These are phyloP conservation scores for Conringia planisiliqua DNA, from an alignment of 345 rosid genomes.

Conservation along the genomic window DNA sequence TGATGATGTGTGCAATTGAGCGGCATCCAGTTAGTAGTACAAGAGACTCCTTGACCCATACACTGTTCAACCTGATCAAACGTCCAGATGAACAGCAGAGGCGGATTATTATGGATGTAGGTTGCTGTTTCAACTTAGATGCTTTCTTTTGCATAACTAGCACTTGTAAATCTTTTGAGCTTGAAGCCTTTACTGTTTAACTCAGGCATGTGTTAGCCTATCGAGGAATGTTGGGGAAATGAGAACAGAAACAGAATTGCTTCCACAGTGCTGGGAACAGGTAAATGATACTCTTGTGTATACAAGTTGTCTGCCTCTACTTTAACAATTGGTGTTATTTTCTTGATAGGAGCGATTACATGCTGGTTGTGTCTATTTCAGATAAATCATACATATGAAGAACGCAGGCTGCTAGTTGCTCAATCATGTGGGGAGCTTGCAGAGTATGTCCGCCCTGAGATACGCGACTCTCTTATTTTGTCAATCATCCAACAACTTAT, in stretches of 20 bases:
- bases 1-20: slow-evolving; percentile 99
- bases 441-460: slow-evolving; percentile 87
- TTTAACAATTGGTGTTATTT: background rate
- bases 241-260: slow-evolving; percentile 97
- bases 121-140: slow-evolving; percentile 34
- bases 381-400: slow-evolving; percentile 96
- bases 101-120: slow-evolving; percentile 90
- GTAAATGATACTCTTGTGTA: slow-evolving; percentile 45
- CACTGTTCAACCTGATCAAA: slow-evolving; percentile 87
- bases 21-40: slow-evolving; percentile 79
- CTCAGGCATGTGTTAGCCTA: slow-evolving; percentile 91
- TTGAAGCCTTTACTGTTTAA: slow-evolving; percentile 28
- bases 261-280: slow-evolving; percentile 99
- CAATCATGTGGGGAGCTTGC: slow-evolving; percentile 99
- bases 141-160: background rate
- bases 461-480: slow-evolving; percentile 92
- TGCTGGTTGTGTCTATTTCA: slow-evolving; percentile 38
- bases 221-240: slow-evolving; percentile 95
- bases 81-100: slow-evolving; percentile 99
- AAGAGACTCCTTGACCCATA: slow-evolving; percentile 92
- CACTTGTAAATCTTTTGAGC: slow-evolving; percentile 10
- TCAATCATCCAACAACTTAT: slow-evolving; percentile 88
- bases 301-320: slow-evolving; percentile 15
- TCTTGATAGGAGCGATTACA: slow-evolving; percentile 14
- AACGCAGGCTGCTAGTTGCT: slow-evolving; percentile 96